phyloP scores from a whole-genome alignment of 345 rosid species.

The Limnanthes douglasii region DNA sequence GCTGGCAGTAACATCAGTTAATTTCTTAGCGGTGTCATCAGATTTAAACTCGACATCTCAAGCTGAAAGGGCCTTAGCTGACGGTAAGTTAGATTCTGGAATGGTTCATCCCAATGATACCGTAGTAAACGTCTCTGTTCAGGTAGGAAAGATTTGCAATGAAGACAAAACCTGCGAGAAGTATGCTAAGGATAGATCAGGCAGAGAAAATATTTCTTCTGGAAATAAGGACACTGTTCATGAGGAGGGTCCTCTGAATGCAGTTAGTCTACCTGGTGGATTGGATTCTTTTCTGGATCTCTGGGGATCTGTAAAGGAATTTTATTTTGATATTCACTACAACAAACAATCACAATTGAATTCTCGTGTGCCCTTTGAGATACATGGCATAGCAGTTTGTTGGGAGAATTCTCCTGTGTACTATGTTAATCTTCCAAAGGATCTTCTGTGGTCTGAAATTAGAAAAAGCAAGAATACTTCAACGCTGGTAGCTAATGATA shows the following conservation, averaged over 20 bases:
- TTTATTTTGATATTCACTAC: conserved; percentile 81
- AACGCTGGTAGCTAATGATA: conserved; percentile 19
- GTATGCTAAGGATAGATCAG: conserved; percentile 6
- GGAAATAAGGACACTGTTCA: conserved; percentile 21
- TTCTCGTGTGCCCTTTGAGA: conserved; percentile 38
- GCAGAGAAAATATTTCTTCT: conserved; percentile 9
- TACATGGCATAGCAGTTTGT: conserved; percentile 86
- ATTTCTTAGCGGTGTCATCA: conserved; percentile 20
- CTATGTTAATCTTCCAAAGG: conserved; percentile 68
- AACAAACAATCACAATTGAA: conserved; percentile 34
- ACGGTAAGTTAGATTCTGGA: conserved; percentile 8
- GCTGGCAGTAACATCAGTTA: conserved; percentile 14
- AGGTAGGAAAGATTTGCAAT: conserved; percentile 9
- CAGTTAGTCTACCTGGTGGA: conserved; percentile 51
- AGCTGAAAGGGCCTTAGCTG: conserved; percentile 14
- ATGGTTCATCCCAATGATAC: conserved; percentile 5
- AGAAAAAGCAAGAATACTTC: conserved; percentile 19
- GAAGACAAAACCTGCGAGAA: conserved; percentile 7
- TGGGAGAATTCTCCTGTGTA: conserved; percentile 81
- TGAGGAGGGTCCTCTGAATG: conserved; percentile 62
- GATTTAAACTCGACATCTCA: conserved; percentile 16
- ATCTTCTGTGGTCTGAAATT: conserved; percentile 34
- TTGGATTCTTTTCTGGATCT: conserved; percentile 78
- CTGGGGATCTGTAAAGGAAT: conserved; percentile 54
- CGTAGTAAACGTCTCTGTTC: conserved; percentile 5